A percentile compares a stretch with the other conserved stretches of the same genome.
Evolutionary conservation across 495 filamentous ascomycete species (phyloP).

Genomic region (Xylaria venustula): DNA sequence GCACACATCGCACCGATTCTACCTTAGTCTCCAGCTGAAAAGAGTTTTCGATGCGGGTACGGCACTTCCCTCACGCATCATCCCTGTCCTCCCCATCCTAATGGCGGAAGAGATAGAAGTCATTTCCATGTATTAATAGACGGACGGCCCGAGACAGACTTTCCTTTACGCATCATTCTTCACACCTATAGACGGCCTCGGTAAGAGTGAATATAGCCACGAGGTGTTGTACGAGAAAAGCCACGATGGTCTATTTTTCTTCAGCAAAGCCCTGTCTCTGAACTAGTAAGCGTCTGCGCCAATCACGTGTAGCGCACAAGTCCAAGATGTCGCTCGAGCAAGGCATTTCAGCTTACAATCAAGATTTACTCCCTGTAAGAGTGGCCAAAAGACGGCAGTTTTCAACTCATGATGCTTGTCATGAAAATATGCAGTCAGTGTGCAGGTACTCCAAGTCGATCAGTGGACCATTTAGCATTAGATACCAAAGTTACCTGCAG

Average conservation of each 20-base stretch:
- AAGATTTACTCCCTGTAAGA: neutral
- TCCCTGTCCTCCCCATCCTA: neutral
- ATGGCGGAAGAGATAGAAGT: neutral
- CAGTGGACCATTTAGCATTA: no score
- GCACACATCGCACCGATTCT: neutral
- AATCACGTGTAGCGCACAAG: no score
- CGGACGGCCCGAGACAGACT: neutral
- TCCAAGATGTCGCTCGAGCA: neutral
- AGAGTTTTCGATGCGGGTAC: neutral
- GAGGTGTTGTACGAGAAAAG: neutral
- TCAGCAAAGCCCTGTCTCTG: neutral
- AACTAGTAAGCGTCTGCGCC: no score
- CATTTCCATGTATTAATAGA: neutral
- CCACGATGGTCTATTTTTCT: neutral
- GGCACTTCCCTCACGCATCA: neutral
- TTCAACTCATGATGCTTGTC: neutral
- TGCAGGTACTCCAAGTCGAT: no score
- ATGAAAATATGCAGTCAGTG: no score
- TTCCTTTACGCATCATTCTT: neutral
- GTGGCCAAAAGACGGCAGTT: neutral
- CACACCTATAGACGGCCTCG: neutral
- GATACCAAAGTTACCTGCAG: no score
- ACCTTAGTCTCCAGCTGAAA: neutral
- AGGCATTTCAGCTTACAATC: neutral
- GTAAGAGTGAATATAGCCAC: neutral